Base-by-base conservation (phyloP, 1,284 basidiomycete genomes). In the Sanghuangporus baumii region DNA sequence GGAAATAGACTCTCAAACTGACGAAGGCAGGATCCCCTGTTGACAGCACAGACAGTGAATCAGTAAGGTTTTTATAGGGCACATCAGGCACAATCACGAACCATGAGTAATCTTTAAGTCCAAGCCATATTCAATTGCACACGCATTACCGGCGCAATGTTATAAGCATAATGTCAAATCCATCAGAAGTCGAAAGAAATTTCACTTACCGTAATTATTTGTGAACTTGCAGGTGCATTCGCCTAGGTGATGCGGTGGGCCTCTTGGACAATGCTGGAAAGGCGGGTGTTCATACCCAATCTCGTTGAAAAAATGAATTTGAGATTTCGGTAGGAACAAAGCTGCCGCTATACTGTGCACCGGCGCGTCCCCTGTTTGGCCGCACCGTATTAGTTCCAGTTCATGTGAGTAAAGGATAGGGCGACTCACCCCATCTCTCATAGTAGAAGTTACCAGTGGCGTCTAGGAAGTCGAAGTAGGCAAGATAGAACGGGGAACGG, bases 391-490 rank as follows among this genome's bases (percentile, higher is more conserved):
- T 5, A 31, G 26, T 31, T 5, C 26, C 26, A 31, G 2, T 31
- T 31, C 26, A 31, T 31, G 26, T 5, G 26, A 31, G 26, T 31
- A 31, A 31, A 31, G 26, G 26, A 31, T 4, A 31, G 5, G 26
- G 26, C 26, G 26, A 31, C 26, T 31, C 26, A 47, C 89, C 90
- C 88, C 87, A 89, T 46, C 87, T 79, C 80, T 91, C 89, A 69
- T 91, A 91, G 72, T 88, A 89, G 73, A 91, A 91, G 2, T 90
- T 90, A 46, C 91, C 91, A 14, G 79, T 78, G 31, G 76, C 69
- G 67, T 94, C 91, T 9, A 94, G 79, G 69, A 82, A 80, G 3
- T 89, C 81, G 72, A 94, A 93, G 78, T 83, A 93, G 50, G 81
- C 78, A 52, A 75, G 78, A 74, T 94, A 94, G 1, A 86, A 83